Base-by-base conservation (phyloP, 139 green algal species). In the Monoraphidium neglectum region DNA sequence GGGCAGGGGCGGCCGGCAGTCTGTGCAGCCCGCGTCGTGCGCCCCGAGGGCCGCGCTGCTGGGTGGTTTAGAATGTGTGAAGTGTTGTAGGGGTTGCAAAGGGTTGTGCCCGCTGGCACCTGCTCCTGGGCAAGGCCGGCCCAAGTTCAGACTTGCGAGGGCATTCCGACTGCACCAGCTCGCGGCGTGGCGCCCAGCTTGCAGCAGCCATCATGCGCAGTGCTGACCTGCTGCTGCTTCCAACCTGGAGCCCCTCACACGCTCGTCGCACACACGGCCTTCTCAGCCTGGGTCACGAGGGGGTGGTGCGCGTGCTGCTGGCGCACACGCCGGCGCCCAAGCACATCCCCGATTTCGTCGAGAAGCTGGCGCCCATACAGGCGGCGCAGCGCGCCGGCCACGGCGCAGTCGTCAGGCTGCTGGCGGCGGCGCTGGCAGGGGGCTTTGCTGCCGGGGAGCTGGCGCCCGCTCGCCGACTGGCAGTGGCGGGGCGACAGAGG, bases 271-370 rank as follows among this genome's bases (percentile, higher is more conserved):
- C n/a, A n/a, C n/a, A n/a, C n/a, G n/a, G n/a, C n/a, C n/a, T n/a
- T n/a, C n/a, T n/a, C n/a, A 76, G 70, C 54, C 13, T 32, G 65
- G 70, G 70, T 32, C 70, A 76, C n/a, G 6, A 28, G 1, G 1
- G 38, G 30, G 70, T 76, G 23, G 54, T 76, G 23, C 70, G 46
- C 36, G 36, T 76, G 36, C 47, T 76, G 70, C 70, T 76, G 38
- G 32, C 24, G 36, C 53, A 67, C n/a, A n/a, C n/a, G 37, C 70
- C 70, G 30, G 24, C 24, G 36, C 51, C 56, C 53, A 76, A 76
- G 21, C 70, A 76, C 35, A 67, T 76, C 37, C 53, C 38, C 12
- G 36, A 76, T 54, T 76, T 67, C 28, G 6, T 67, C 35, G 36
- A 26, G 10, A 23, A 28, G 36, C 65, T 54, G 2, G 36, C 36